Percentiles rank a stretch among this genome's conserved stretches.
These are phyloP conservation scores for Suaeda aralocaspica DNA, from an alignment of 148 eudicot species.

Conservation along the genomic window DNA sequence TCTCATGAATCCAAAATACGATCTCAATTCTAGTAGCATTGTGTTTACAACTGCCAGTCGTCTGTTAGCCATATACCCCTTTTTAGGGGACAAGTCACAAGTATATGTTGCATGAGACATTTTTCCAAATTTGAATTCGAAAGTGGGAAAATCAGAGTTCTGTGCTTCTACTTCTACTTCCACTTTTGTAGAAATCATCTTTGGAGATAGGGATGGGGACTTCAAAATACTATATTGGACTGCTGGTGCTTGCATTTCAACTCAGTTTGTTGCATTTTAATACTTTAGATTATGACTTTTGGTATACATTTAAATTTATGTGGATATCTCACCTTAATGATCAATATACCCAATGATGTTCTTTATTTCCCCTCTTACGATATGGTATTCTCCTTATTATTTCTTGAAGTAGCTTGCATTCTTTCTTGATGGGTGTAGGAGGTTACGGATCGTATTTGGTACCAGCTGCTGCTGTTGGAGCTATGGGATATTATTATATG, in stretches of 20 bases:
- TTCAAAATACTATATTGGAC: background rate
- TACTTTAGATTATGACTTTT: background rate
- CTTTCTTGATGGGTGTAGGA: conserved; percentile 35
- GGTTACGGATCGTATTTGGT: conserved; percentile 66
- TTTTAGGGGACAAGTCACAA: no score
- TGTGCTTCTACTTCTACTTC: no score
- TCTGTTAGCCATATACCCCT: no score
- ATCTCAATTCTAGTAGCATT: no score
- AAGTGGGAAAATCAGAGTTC: no score
- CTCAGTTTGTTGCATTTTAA: background rate
- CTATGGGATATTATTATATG: conserved; percentile 92
- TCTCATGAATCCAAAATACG: no score
- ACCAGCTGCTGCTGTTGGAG: conserved; percentile 93
- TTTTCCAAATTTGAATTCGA: no score
- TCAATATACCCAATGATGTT: background rate
- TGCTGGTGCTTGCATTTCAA: background rate
- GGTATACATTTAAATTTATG: background rate
- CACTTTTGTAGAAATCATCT: no score
- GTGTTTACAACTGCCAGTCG: no score
- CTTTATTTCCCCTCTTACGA: background rate
- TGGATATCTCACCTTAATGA: no score
- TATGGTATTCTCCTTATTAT: background rate
- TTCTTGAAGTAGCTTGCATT: background rate
- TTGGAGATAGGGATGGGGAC: background rate
- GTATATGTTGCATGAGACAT: no score